Percentiles rank a stretch among this genome's conserved stretches.
Evolutionary conservation across 2,329 filamentous ascomycete genomes (phyloP).

Genomic region (Sporothrix dimorphospora): DNA sequence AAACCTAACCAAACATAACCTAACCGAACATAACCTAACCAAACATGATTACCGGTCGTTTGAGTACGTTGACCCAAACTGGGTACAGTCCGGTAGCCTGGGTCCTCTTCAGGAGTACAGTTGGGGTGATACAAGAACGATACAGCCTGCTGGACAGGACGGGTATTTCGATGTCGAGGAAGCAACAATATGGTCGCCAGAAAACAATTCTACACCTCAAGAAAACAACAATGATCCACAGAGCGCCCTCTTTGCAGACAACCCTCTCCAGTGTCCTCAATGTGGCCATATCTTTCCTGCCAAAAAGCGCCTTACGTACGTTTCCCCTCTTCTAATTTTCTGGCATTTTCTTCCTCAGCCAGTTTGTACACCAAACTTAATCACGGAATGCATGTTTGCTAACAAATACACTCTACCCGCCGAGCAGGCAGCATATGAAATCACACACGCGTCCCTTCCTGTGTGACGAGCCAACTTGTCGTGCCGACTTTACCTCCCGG

Average conservation of each 20-base stretch:
- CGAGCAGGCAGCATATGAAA: constrained; percentile 2
- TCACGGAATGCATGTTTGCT: too few species aligned
- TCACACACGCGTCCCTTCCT: constrained; percentile 8
- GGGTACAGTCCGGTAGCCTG: constrained; percentile 2
- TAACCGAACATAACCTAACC: too few species aligned
- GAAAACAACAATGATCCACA: constrained; percentile 14
- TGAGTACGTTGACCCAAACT: constrained; percentile 3
- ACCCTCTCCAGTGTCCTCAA: not conserved
- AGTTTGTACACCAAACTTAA: too few species aligned
- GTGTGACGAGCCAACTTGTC: not conserved
- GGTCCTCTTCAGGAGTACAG: constrained; percentile 14
- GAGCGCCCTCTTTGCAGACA: not conserved
- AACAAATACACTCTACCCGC: not conserved
- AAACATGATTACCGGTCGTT: not conserved
- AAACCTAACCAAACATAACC: too few species aligned
- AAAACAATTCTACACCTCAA: not conserved
- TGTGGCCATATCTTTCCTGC: not conserved
- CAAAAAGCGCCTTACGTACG: constrained; percentile 11
- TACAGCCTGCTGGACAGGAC: constrained; percentile 26
- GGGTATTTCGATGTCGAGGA: not conserved
- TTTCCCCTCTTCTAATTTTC: not conserved
- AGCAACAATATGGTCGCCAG: not conserved
- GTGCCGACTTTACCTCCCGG: not conserved
- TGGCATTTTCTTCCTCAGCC: not conserved
- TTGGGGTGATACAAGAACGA: not conserved